Evolutionary conservation across 2,329 filamentous ascomycete species (phyloP), one percentile per base, ranked within the genome.

Genomic region (Talaromyces sp.): DNA sequence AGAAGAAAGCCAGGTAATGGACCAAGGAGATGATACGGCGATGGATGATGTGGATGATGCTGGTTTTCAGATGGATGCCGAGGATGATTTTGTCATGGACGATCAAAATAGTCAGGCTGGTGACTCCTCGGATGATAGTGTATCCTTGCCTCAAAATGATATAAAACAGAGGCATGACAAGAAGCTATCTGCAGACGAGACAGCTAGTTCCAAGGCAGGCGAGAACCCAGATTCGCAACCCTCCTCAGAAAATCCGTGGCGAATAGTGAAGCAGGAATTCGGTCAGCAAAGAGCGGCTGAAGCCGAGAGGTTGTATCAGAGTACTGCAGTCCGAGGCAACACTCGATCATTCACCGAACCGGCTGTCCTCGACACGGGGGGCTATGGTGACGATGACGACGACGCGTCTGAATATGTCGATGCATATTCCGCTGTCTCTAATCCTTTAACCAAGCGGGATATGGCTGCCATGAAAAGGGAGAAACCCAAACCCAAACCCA

Each of bases 371-470:
- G 54, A 56, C 9, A 39, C 15, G 7, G 64, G 37, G 13, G 41
- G 57, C 67, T 43, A 69, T 67, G 43, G n/a, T 47, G 39, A 11
- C 25, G 56, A 39, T n/a, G 56, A 58, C 25, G 56, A 39, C n/a
- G 56, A 58, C 9, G 37, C 22, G 15, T 49, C 61, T 17, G 49
- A 56, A 33, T 35, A 43, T 17, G 62, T 50, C 4, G 59, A 54
- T 43, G 35, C 54, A 11, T 22, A 50, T 52, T 71, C 70, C 5
- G 64, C 64, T 15, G 70, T 76, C 8, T 70, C 71, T 2, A 76
- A 77, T 65, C 75, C 75, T 7, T 76, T 76, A 60, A 75, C 72
- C 58, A 70, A 75, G 41, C 66, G 70, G 15, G 73, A 74, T 59
- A 31, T 8, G 3, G 25, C 31, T 17, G 52, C 25, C 3, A 25